Conservation (phyloP, 2,329 filamentous ascomycete genomes). For the Knufia petricola region DNA sequence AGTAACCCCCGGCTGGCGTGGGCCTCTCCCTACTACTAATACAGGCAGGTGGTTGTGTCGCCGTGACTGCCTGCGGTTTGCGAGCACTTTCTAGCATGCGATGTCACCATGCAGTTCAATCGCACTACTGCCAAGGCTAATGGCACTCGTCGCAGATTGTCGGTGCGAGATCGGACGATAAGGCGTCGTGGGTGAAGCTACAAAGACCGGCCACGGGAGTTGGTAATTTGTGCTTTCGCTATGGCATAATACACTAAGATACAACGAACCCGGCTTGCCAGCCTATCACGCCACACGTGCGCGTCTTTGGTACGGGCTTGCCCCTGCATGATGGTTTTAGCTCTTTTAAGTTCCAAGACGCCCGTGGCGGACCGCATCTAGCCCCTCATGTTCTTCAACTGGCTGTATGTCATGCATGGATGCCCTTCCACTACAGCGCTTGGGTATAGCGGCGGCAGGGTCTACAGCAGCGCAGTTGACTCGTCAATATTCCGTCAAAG, state of each 20-base stretch:
- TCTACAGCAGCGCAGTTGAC: neutral
- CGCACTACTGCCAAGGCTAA: no score
- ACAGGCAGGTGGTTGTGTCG: no score
- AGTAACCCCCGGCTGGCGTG: no score
- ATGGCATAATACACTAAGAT: neutral
- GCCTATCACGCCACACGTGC: neutral
- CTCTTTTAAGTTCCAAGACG: neutral
- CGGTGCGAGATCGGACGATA: neutral
- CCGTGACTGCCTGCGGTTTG: no score
- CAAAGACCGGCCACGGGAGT: no score
- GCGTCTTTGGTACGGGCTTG: neutral
- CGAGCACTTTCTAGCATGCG: no score
- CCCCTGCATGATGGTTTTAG: no score
- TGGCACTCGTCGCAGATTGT: no score
- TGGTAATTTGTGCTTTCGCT: neutral
- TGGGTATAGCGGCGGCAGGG: no score
- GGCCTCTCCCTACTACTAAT: no score
- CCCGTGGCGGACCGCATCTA: neutral
- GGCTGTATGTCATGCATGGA: neutral
- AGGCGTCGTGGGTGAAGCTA: neutral
- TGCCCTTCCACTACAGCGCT: neutral
- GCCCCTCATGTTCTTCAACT: neutral
- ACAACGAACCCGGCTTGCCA: neutral
- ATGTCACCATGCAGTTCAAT: no score
- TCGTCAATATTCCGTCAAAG: slow-evolving; percentile 38